Base-by-base conservation (phyloP, 1,284 basidiomycete genomes). In the Rhodotorula sp. region DNA sequence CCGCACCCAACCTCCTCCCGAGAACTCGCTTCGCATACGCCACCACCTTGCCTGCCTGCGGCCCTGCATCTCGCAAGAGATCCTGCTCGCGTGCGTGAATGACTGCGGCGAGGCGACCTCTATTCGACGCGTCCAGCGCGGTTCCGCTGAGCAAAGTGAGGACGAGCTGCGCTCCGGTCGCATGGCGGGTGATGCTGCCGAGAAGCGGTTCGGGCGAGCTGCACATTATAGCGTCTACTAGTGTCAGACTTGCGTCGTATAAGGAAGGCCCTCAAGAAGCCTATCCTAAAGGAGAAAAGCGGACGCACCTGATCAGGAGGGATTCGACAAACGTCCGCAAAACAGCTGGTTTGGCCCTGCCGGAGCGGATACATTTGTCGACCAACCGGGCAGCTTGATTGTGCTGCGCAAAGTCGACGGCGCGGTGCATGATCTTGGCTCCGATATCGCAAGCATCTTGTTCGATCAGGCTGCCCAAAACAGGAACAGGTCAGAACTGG, bases 371-470 rank as follows among this genome's bases (percentile, higher is more conserved):
- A 30, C 53, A 48, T 58, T 67, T 60, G 56, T 74, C 72, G 65
- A 74, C 56, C 8, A 64, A 8, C 53, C 69, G 71, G 26, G 70
- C 69, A 12, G 66, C 70, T n/a, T 58, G 67, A 30, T 53, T 54
- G 64, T 74, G 57, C 48, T 44, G 29, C 15, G 72, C 62, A 49
- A 74, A 67, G 2, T 18, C 2, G 2, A 67, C 18, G 4, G 62
- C 67, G 56, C 45, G 37, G 17, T 66, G 60, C 48, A 74, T 45
- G 44, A 69, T 51, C 42, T 62, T 58, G 49, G 46, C 26, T 48
- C 57, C 49, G 63, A 71, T 67, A 22, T 62, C 62, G 12, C 62
- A 46, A 6, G 67, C 37, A 58, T 66, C 62, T 49, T 60, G 67
- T n/a, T 74, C 72, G 60, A 74, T 44, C 33, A 74, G 58, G 44